Conservation (phyloP, 140 eudicot genomes). For the Oenanthe javanica region DNA sequence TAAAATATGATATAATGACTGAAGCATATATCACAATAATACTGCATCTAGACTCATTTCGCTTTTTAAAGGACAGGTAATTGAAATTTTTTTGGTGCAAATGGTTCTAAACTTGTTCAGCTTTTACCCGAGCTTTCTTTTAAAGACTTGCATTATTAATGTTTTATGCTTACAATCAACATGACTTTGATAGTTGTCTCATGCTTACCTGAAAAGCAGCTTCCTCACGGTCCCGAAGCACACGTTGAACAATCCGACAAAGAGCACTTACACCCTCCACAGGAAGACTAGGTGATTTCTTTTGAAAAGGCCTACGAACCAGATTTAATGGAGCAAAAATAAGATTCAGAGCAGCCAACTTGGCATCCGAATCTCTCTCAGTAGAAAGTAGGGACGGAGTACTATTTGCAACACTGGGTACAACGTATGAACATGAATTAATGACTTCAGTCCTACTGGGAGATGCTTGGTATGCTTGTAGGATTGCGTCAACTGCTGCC, state of each 20-base stretch:
- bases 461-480: constrained; percentile 81
- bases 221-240: constrained; percentile 70
- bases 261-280: constrained; percentile 87
- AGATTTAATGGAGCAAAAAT: constrained; percentile 52
- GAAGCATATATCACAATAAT: neutral
- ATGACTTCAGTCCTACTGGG: constrained; percentile 51
- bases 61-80: neutral
- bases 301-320: constrained; percentile 60
- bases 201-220: constrained; percentile 67
- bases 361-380: constrained; percentile 28
- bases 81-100: neutral
- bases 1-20: neutral
- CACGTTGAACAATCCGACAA: constrained; percentile 70
- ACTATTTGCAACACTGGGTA: constrained; percentile 49
- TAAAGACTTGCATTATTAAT: neutral
- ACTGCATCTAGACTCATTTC: neutral
- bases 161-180: neutral
- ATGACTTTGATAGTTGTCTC: neutral
- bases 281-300: constrained; percentile 61
- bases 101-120: neutral
- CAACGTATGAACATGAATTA: constrained; percentile 82
- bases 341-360: constrained; percentile 39
- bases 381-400: constrained; percentile 30
- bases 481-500: constrained; percentile 59
- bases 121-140: neutral